Conservation (phyloP, 306 rosid genomes). For the Fagus crenata region DNA sequence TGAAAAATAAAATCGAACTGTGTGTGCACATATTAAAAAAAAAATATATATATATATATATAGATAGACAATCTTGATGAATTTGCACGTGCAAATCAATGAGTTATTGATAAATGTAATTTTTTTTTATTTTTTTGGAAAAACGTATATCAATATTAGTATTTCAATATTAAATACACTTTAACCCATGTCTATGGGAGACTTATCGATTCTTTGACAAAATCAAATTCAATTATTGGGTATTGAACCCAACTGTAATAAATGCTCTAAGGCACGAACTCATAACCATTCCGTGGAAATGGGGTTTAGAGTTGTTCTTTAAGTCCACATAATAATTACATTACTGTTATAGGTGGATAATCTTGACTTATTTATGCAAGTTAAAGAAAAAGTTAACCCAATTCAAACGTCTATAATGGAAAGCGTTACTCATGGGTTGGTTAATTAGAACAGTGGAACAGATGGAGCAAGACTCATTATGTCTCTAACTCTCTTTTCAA, state of each 20-base stretch:
- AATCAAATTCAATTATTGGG: conserved; percentile 1
- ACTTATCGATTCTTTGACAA: no score
- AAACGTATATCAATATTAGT: no score
- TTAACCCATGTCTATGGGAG: no score
- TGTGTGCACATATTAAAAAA: no score
- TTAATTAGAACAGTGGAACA: conserved; percentile 16
- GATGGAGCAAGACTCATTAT: conserved; percentile 13
- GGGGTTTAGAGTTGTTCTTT: neutral
- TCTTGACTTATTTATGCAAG: conserved; percentile 42
- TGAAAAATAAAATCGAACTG: no score
- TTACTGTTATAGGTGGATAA: conserved; percentile 45
- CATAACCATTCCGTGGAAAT: conserved; percentile 29
- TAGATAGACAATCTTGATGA: no score
- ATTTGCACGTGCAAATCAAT: no score
- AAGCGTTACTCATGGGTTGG: conserved; percentile 28
- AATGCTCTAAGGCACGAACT: conserved; percentile 15
- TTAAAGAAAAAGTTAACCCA: conserved; percentile 17
- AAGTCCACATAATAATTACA: conserved; percentile 42
- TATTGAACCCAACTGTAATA: neutral
- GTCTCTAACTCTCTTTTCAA: neutral
- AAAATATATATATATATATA: no score
- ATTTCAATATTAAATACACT: no score
- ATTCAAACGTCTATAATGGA: conserved; percentile 30
- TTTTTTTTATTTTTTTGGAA: no score
- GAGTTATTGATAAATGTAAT: no score